Conservation (phyloP, 352 stramenopile species). For the Salisapilia sapeloensis region DNA sequence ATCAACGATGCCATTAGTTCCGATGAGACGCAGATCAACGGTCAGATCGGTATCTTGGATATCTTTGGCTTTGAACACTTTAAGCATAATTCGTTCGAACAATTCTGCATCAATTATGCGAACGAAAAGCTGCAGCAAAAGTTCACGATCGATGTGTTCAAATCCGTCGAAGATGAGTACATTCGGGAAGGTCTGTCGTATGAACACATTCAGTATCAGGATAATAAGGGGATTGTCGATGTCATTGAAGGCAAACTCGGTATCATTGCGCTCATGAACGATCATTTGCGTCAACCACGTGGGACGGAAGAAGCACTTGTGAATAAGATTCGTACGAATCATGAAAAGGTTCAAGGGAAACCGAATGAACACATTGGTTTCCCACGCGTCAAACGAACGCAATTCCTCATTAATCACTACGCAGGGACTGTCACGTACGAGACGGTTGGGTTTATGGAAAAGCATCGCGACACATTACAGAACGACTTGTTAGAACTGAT, state of each 20-base stretch:
- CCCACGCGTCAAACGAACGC: constrained; percentile 75
- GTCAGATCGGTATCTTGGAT: constrained; percentile 93
- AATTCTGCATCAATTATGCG: constrained; percentile 89
- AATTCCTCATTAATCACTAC: constrained; percentile 95
- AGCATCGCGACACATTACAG: constrained; percentile 90
- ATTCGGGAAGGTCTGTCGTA: constrained; percentile 93
- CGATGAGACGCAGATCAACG: constrained; percentile 46
- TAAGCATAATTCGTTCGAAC: constrained; percentile 83
- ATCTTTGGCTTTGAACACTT: constrained; percentile 99
- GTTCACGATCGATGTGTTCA: constrained; percentile 93
- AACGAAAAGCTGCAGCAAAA: constrained; percentile 86
- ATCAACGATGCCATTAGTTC: constrained; percentile 76
- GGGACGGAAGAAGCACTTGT: constrained; percentile 77
- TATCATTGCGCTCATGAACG: constrained; percentile 81
- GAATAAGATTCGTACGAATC: constrained; percentile 77
- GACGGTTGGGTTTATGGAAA: constrained; percentile 91
- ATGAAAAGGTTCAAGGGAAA: constrained; percentile 49
- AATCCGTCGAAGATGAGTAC: constrained; percentile 97
- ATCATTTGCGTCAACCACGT: constrained; percentile 69
- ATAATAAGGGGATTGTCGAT: constrained; percentile 96
- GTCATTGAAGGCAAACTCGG: constrained; percentile 88
- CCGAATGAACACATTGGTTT: constrained; percentile 72
- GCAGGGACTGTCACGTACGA: constrained; percentile 90
- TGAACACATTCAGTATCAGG: constrained; percentile 97
- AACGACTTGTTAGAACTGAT: constrained; percentile 88